Evolutionary conservation across 140 eudicot genomes (phyloP), one percentile per base, ranked within the genome.

Genomic region (Oenanthe javanica): DNA sequence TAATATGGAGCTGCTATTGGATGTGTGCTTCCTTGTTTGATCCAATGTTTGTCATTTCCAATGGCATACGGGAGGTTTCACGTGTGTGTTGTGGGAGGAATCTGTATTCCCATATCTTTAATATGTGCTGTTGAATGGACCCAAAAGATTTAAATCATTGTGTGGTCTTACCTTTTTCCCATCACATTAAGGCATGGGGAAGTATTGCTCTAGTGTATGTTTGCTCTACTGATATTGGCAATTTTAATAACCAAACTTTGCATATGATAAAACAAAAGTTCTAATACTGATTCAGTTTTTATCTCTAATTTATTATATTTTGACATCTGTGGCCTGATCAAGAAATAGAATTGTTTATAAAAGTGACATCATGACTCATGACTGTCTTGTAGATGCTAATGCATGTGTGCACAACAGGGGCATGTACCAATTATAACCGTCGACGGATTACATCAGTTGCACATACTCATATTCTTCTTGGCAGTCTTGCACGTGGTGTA

Each of bases 401-500:
- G n/a, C 75, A 46, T 51, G 38, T 43, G 40, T 47, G 86, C 50
- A 42, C 75, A 36, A 82, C 84, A 94, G 97, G 97, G 94, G 72
- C 50, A 71, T 50, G 91, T 83, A 79, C 85, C 98, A 14, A 82
- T 94, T 25, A 94, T 94, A 88, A 81, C 96, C 31, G 90, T 94
- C 45, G 89, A 94, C 61, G 96, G 91, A 54, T 84, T 92, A 79
- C 98, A 94, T 85, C 97, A 94, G 76, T 81, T 94, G 84, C 98
- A 94, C 82, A 94, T 94, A 52, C 96, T 94, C 76, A 91, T 94
- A 87, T 94, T 94, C 89, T 90, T 94, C 84, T 84, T 94, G 54
- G 98, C 97, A 21, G 91, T 90, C 78, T 82, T 94, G 55, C 98
- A 94, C 77, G 97, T 94, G 36, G 83, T 86, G n/a, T 88, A 91